Base-by-base conservation (phyloP, 805 yeast genomes). In the Metschnikowia noctiluminum region DNA sequence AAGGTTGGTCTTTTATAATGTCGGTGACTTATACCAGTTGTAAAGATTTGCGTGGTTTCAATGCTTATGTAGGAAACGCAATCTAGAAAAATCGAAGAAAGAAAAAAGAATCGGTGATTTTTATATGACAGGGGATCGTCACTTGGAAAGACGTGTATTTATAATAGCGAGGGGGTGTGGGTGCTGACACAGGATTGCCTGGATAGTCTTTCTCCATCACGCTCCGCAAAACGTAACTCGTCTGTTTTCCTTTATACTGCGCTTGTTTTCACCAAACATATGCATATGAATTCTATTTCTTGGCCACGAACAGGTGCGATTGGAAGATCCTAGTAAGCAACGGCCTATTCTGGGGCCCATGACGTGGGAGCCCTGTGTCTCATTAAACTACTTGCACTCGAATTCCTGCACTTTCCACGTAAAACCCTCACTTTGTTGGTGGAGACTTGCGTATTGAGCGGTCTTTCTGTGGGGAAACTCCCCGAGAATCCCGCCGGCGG, bases 321-420 rank as follows among this genome's bases (percentile, higher is more conserved):
- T 12, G 14, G 28, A 37, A 15, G 15, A 21, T 26, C 31, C 28
- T n/a, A 27, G 34, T 26, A 35, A 27, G 34, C 7, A 10, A 30
- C 6, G 35, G 39, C 40, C 28, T 35, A 27, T 35, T 16, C 41
- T 31, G 10, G 10, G 6, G 31, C 26, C 13, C 30, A 9, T 28
- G 36, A 37, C 37, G 31, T 36, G 30, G 28, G 46, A 43, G 46
- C 46, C 46, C 46, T 43, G 46, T 34, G 30, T 12, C 28, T 11
- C 2, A 7, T 13, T 12, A 8, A 14, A 14, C 28, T 13, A 21
- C 12, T 32, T 26, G 15, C 26, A 4, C 12, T 7, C 14, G 12
- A 6, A 28, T 35, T 35, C 45, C 45, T 42, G 45, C 37, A 37
- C 28, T 12, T 16, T 7, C 40, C 9, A 28, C n/a, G 21, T 37